These are phyloP conservation scores for Phytophthora pinifolia DNA, from an alignment of 352 stramenopile species.

Conservation along the genomic window DNA sequence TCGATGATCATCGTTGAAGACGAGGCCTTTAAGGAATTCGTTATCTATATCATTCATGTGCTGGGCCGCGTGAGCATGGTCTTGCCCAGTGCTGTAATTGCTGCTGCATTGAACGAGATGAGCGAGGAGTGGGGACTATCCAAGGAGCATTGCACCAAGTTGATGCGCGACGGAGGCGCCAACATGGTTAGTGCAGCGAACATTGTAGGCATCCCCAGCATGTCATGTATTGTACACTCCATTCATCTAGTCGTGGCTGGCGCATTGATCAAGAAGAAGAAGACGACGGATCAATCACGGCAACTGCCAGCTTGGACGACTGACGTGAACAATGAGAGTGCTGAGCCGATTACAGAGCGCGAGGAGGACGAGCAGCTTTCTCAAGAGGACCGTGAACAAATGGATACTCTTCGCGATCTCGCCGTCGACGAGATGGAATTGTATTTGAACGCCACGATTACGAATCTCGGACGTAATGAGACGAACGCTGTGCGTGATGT, in stretches of 20 bases:
- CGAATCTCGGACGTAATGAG: neutral
- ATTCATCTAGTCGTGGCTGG: constrained; percentile 17
- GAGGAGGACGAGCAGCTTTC: constrained; percentile 14
- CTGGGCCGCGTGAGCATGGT: constrained; percentile 1
- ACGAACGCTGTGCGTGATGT: constrained; percentile 1
- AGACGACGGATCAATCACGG: neutral
- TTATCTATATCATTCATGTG: constrained; percentile 8
- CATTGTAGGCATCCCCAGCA: neutral
- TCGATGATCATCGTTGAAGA: constrained; percentile 15
- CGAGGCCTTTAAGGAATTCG: constrained; percentile 12
- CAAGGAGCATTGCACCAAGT: neutral
- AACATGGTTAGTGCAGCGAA: constrained; percentile 10
- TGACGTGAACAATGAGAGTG: neutral
- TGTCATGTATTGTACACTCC: constrained; percentile 13
- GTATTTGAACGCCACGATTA: constrained; percentile 5
- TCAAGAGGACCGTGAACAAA: constrained; percentile 1
- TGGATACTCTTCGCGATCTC: constrained; percentile 6
- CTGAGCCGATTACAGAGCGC: neutral
- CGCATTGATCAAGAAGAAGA: constrained; percentile 9
- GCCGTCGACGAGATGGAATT: constrained; percentile 9
- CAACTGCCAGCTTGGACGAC: neutral
- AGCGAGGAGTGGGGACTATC: constrained; percentile 1
- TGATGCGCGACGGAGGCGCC: constrained; percentile 3
- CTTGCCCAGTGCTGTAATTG: constrained; percentile 3
- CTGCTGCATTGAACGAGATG: constrained; percentile 3